Base-by-base conservation (phyloP, 805 yeast species). In the Blastobotrys attinorum region DNA sequence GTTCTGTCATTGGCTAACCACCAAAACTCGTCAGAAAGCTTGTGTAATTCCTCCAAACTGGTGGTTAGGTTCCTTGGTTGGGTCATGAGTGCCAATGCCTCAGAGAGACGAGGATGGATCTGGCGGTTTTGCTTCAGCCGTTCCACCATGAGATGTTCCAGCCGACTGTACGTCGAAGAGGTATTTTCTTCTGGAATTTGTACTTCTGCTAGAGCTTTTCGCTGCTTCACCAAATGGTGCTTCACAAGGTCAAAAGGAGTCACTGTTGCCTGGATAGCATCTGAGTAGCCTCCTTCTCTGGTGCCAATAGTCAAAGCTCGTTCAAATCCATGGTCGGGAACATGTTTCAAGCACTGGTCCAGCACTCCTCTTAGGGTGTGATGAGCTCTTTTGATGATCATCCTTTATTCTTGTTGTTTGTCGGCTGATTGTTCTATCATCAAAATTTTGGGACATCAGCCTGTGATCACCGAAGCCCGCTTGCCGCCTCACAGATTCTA, bases 21-120 rank as follows among this genome's bases (percentile, higher is more conserved):
- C 37, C 85, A 75, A 47, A 90, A 71, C 58, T 92, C 97, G 64
- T 90, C 97, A 10, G 87, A 72, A 44, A 89, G 69, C 42, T 76
- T 72, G 53, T 79, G 83, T 45, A 92, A 72, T 56, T 86, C 94
- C 31, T 73, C 75, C 40, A 83, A 54, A 0, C 92, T 76, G 22
- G 58, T 59, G 7, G 65, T 54, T 25, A 81, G 38, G 57, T 84
- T 81, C 41, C 72, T 70, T 1, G 96, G 96, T 21, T 76, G 59
- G 4, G 81, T 65, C 62, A 87, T 68, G 39, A 76, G 72, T 0
- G 83, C 74, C 46, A 88, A 66, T 0, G 81, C 82, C 40, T 65
- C 63, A 11, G 42, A 41, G 20, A 60, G 47, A n/a, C 52, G 45
- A 37, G 44, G 15, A 42, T 31, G 40, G 48, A 44, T 20, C 55